phyloP scores from a whole-genome alignment of 1,284 basidiomycete species.

The Cutaneotrichosporon arboriforme region DNA sequence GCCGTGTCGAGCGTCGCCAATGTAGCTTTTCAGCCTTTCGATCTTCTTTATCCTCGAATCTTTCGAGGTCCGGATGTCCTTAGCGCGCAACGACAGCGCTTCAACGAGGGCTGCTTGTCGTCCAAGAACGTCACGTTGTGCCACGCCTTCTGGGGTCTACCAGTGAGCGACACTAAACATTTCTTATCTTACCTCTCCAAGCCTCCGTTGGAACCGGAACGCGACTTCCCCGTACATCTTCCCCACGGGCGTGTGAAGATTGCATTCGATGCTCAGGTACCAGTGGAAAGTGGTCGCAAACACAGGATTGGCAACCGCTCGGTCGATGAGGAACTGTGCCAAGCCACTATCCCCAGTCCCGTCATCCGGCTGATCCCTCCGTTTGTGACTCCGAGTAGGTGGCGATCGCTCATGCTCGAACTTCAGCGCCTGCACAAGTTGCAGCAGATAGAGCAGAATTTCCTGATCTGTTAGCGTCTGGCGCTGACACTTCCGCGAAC shows the following conservation, averaged over 20 bases:
- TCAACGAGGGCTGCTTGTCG: slow-evolving; percentile 82
- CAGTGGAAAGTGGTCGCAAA: slow-evolving; percentile 91
- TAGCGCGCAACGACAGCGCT: slow-evolving; percentile 72
- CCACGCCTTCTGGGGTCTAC: slow-evolving; percentile 65
- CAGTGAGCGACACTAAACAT: slow-evolving; percentile 30
- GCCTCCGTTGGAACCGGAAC: slow-evolving; percentile 77
- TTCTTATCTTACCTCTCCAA: slow-evolving; percentile 72
- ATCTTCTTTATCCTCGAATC: slow-evolving; percentile 95
- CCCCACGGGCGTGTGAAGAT: slow-evolving; percentile 65
- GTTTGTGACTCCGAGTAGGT: slow-evolving; percentile 54
- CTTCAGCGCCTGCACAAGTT: slow-evolving; percentile 95
- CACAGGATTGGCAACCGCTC: slow-evolving; percentile 74
- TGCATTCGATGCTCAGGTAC: slow-evolving; percentile 94
- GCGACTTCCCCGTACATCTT: slow-evolving; percentile 90
- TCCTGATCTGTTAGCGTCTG: slow-evolving; percentile 56
- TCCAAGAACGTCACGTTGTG: slow-evolving; percentile 71
- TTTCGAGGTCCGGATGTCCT: slow-evolving; percentile 81
- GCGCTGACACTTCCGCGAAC: background rate
- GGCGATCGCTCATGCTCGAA: slow-evolving; percentile 58
- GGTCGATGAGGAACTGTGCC: slow-evolving; percentile 80
- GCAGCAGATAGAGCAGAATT: slow-evolving; percentile 83
- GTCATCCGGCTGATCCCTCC: slow-evolving; percentile 16
- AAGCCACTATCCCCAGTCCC: slow-evolving; percentile 73
- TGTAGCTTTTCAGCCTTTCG: slow-evolving; percentile 77
- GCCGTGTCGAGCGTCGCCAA: slow-evolving; percentile 78